Conservation (phyloP, 306 rosid genomes). For the Myrica gale region DNA sequence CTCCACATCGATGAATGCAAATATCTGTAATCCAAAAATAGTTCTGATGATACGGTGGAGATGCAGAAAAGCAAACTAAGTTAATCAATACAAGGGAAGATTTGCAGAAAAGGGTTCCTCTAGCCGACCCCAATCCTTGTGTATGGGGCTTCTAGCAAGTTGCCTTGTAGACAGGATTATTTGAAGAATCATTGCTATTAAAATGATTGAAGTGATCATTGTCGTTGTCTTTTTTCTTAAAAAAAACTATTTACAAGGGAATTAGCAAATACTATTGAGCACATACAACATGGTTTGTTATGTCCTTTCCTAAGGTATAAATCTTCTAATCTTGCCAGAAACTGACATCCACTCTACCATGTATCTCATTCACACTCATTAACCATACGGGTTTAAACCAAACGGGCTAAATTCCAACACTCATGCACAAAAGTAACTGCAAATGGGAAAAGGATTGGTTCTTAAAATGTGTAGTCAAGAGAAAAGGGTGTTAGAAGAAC, state of each 20-base stretch:
- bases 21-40: conserved; percentile 54
- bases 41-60: not conserved
- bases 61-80: not conserved
- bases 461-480: not conserved
- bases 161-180: not conserved
- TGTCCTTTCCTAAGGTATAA: not conserved
- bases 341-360: not conserved
- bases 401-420: not conserved
- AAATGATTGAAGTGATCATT: not conserved
- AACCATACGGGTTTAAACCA: not conserved
- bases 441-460: not conserved
- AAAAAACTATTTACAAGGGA: not conserved
- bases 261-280: not conserved
- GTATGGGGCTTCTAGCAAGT: not conserved
- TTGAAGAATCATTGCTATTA: not conserved
- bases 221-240: too few relatives aligned
- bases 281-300: not conserved
- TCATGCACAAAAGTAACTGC: not conserved
- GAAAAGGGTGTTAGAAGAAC: not conserved
- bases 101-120: not conserved
- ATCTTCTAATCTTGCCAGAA: not conserved
- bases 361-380: not conserved
- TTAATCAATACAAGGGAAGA: too few relatives aligned
- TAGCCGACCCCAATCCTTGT: not conserved
- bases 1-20: conserved; percentile 69